A percentile compares a stretch with the other conserved stretches of the same genome.
phyloP scores from a whole-genome alignment of 345 rosid species.

The Cardiospermum halicacabum region DNA sequence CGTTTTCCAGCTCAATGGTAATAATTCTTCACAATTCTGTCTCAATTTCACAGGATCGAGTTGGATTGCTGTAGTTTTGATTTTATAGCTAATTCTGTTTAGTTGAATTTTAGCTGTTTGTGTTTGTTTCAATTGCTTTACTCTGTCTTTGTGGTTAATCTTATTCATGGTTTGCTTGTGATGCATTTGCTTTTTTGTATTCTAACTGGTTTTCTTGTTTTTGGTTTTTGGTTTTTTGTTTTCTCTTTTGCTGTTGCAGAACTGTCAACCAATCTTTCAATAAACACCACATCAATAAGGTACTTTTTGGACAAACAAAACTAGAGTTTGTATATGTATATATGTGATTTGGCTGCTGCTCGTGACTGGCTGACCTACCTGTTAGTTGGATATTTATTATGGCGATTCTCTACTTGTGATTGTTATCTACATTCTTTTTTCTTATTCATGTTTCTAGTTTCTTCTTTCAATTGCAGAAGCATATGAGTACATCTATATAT shows the following conservation, averaged over 20 bases:
- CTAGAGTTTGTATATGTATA: background rate
- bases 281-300: constrained; percentile 27
- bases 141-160: constrained; percentile 19
- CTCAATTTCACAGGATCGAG: too few relatives aligned
- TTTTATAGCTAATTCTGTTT: too few relatives aligned
- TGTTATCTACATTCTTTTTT: constrained; percentile 20
- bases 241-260: constrained; percentile 30
- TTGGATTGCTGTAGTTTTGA: too few relatives aligned
- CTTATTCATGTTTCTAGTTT: constrained; percentile 8
- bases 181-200: constrained; percentile 27
- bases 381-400: constrained; percentile 58
- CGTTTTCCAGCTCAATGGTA: too few relatives aligned
- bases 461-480: constrained; percentile 7
- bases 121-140: constrained; percentile 17
- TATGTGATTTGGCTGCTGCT: constrained; percentile 34
- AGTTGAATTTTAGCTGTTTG: too few relatives aligned
- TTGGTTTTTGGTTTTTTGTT: background rate
- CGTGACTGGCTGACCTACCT: constrained; percentile 75
- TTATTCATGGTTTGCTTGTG: constrained; percentile 49
- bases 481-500: background rate
- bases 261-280: constrained; percentile 29
- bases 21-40: too few relatives aligned
- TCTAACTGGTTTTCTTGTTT: background rate
- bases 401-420: constrained; percentile 23
- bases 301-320: constrained; percentile 12